Evolutionary conservation across 192 early-diverging fungal species (phyloP), one percentile per base, ranked within the genome.

Genomic region (Fimicolochytrium jonesii): DNA sequence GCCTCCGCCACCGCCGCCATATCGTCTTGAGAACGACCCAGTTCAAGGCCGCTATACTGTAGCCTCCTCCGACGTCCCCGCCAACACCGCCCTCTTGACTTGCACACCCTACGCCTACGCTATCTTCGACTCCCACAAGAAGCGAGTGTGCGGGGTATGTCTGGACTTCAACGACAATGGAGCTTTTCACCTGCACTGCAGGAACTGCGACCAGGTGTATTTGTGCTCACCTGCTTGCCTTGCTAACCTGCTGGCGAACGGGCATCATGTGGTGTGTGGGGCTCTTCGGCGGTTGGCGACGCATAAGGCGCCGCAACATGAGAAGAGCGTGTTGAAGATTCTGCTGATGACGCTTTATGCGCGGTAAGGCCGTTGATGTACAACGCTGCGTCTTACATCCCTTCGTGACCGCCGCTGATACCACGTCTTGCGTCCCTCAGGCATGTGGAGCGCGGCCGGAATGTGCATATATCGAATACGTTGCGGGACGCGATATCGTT

Each of bases 301-400:
- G 0, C 64, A 80, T 49, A 85, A 86, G 45, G 76, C 77, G 0
- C 72, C 80, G 44, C 68, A 68, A 5, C 87, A 88, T 55, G 73
- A 77, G 34, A 88, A 87, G 61, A 83, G 82, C 61, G 69, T 88
- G 7, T 70, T 81, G 45, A 87, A 87, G 41, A 43, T 87, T 29
- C 34, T 86, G 39, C 23, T 87, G 20, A 32, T 52, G 23, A 56
- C 60, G 15, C 60, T 69, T 17, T 35, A 23, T 34, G 34, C 53
- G n/a, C 28, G 53, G 11, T n/a, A n/a, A n/a, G n/a, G n/a, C n/a
- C n/a, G n/a, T n/a, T n/a, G n/a, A n/a, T n/a, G n/a, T n/a, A n/a
- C n/a, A n/a, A n/a, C n/a, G n/a, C n/a, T n/a, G n/a, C n/a, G n/a
- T n/a, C n/a, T n/a, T n/a, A n/a, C n/a, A n/a, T n/a, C n/a, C n/a